These are phyloP conservation scores for Suillus clintonianus DNA, from an alignment of 768 basidiomycete genomes.

Conservation along the genomic window DNA sequence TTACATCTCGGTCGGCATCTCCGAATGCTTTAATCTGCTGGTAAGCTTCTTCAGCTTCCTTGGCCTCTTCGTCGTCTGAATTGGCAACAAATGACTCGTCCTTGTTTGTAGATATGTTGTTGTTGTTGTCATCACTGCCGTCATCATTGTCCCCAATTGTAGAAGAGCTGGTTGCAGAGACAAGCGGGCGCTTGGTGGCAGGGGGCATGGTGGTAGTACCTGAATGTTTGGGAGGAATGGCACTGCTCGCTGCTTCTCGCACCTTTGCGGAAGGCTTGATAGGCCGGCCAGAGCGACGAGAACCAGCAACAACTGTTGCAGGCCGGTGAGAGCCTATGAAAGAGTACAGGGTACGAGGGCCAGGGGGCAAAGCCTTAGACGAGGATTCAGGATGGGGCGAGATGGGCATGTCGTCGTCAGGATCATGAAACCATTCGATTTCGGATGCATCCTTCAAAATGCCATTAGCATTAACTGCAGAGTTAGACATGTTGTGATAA, in stretches of 20 bases:
- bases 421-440: background rate
- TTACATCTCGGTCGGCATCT: background rate
- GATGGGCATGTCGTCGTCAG: background rate
- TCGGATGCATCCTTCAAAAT: background rate
- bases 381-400: background rate
- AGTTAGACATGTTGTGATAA: background rate
- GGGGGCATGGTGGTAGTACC: background rate
- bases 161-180: background rate
- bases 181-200: background rate
- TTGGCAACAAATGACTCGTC: background rate
- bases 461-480: background rate
- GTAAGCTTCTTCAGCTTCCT: background rate
- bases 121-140: too few species aligned
- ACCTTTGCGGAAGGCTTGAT: background rate
- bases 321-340: background rate
- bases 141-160: background rate
- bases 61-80: background rate
- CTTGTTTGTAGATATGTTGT: background rate
- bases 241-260: background rate
- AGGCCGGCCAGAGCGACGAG: background rate
- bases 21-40: background rate
- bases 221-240: background rate
- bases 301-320: background rate
- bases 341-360: background rate
- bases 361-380: background rate